Evolutionary conservation across 306 rosid genomes (phyloP).

Genomic region (Senna siamea): DNA sequence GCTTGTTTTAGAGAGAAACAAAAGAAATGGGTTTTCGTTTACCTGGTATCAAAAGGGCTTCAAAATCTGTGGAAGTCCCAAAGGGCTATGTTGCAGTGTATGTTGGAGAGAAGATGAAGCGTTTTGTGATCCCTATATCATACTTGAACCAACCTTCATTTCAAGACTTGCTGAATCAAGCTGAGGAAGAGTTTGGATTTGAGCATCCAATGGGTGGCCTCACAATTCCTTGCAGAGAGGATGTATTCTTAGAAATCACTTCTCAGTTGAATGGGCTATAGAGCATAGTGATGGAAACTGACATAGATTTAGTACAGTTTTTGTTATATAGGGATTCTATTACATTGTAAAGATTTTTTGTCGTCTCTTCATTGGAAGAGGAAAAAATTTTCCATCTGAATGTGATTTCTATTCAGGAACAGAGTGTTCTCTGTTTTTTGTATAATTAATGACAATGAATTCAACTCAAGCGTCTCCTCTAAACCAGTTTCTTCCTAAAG

Average conservation of each 20-base stretch:
- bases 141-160: conserved; percentile 54
- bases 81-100: conserved; percentile 28
- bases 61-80: conserved; percentile 38
- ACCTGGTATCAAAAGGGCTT: conserved; percentile 36
- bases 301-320: too few relatives aligned
- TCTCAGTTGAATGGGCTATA: not conserved
- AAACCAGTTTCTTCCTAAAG: too few relatives aligned
- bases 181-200: conserved; percentile 25
- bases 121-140: conserved; percentile 43
- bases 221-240: too few relatives aligned
- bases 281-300: too few relatives aligned
- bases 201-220: too few relatives aligned
- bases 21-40: conserved; percentile 33
- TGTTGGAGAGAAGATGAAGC: not conserved
- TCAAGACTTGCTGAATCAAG: conserved; percentile 40
- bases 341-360: not conserved
- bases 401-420: not conserved
- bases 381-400: too few relatives aligned
- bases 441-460: too few relatives aligned
- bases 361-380: too few relatives aligned
- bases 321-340: too few relatives aligned
- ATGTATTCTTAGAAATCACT: too few relatives aligned
- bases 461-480: not conserved
- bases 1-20: not conserved
- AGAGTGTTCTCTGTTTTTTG: not conserved